phyloP scores from a whole-genome alignment of 805 yeast genomes.

The Isabelozyma heimii region DNA sequence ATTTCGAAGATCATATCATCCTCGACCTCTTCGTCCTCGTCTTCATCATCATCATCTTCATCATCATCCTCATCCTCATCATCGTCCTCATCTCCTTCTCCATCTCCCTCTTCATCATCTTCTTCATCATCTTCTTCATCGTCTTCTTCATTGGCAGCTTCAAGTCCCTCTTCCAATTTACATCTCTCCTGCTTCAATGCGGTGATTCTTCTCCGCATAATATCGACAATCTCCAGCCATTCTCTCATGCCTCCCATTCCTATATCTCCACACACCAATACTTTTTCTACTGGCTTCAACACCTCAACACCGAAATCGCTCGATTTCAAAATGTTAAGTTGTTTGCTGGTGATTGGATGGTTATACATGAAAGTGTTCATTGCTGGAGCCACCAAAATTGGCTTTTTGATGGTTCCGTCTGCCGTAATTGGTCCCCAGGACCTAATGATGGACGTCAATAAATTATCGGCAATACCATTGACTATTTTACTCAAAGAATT shows the following conservation, averaged over 20 bases:
- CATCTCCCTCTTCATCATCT: slow-evolving; percentile 36
- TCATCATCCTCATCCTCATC: slow-evolving; percentile 39
- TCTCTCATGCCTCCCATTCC: slow-evolving; percentile 53
- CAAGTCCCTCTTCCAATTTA: slow-evolving; percentile 6
- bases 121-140: slow-evolving; percentile 35
- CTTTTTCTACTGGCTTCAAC: slow-evolving; percentile 46
- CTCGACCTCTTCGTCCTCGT: slow-evolving; percentile 5
- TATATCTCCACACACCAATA: slow-evolving; percentile 46
- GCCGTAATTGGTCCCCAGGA: slow-evolving; percentile 34
- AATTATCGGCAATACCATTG: slow-evolving; percentile 44
- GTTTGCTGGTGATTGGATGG: slow-evolving; percentile 44
- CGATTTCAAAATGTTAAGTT: slow-evolving; percentile 27
- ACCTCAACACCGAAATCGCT: slow-evolving; percentile 43
- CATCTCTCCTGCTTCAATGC: slow-evolving; percentile 23
- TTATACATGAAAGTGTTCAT: slow-evolving; percentile 49
- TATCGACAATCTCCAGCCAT: slow-evolving; percentile 46
- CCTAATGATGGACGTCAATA: slow-evolving; percentile 40
- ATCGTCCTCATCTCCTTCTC: slow-evolving; percentile 36
- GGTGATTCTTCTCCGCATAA: slow-evolving; percentile 32
- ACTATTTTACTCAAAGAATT: slow-evolving; percentile 44
- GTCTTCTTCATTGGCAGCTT: slow-evolving; percentile 26
- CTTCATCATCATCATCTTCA: slow-evolving; percentile 28
- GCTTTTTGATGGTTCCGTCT: slow-evolving; percentile 26
- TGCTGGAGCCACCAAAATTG: slow-evolving; percentile 46
- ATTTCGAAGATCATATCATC: slow-evolving; percentile 18